These are phyloP conservation scores for Paracoccidioides brasiliensis DNA, from an alignment of 2,329 filamentous ascomycete genomes.

Conservation along the genomic window DNA sequence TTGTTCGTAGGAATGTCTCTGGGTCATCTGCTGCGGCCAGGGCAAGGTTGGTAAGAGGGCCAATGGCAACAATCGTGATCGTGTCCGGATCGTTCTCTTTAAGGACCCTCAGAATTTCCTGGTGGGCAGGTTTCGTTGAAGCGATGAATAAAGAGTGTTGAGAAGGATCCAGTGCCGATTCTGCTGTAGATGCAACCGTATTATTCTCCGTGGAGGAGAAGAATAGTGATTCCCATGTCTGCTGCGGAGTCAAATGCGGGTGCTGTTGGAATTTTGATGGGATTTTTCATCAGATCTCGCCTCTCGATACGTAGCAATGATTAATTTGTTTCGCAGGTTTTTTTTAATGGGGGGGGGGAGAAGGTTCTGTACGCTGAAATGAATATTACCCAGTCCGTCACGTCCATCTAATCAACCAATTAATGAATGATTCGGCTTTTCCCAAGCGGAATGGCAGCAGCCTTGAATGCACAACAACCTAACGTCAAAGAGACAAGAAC, in stretches of 20 bases:
- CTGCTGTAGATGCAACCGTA: constrained; percentile 29
- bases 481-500: constrained; percentile 18
- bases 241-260: constrained; percentile 59
- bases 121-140: constrained; percentile 59
- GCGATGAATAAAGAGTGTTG: constrained; percentile 53
- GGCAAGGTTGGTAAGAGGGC: constrained; percentile 87
- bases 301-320: not conserved
- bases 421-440: not conserved
- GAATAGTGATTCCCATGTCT: constrained; percentile 62
- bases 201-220: constrained; percentile 27
- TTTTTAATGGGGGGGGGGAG: too few species aligned
- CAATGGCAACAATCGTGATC: constrained; percentile 79
- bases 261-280: constrained; percentile 34
- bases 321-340: not conserved
- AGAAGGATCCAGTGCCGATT: constrained; percentile 29
- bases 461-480: too few species aligned
- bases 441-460: too few species aligned
- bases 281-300: not conserved
- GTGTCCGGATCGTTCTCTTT: constrained; percentile 69
- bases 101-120: constrained; percentile 80
- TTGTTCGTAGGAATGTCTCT: constrained; percentile 74
- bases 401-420: constrained; percentile 45
- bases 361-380: constrained; percentile 32
- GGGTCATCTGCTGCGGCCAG: constrained; percentile 78
- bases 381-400: constrained; percentile 66